Base-by-base conservation (phyloP, 805 yeast genomes). In the Yamadazyma olivae region DNA sequence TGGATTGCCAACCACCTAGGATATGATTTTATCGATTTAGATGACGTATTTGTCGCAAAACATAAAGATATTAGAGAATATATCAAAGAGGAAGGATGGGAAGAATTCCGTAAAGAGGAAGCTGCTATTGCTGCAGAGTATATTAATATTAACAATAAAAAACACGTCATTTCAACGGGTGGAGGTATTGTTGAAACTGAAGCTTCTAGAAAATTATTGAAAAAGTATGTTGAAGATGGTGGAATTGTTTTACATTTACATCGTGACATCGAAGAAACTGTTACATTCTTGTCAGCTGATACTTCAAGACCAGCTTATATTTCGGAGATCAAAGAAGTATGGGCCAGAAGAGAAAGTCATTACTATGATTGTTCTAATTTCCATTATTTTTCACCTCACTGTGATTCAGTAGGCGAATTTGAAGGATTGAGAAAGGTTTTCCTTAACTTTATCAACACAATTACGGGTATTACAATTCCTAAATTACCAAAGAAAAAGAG, bases 241-340 rank as follows among this genome's bases (percentile, higher is more conserved):
- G 95, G 96, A 26, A 73, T 85, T 45, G 98, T 93, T 9, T 68
- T 93, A 37, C 97, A 93, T 51, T 71, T 93, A 40, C 97, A 91
- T 58, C 81, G 99, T 46, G 85, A 86, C 50, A 74, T 91, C 43
- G 81, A 79, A 39, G 83, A 86, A 47, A 87, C 95, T 20, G 78
- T 89, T 26, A 67, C 71, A 7, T 88, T 86, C 58, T 72, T 93
- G 46, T 73, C 74, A 12, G 59, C 79, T 36, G 99, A 93, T 59
- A 78, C 84, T 32, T 71, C 89, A 0, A 75, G 99, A 55, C 99
- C 99, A 12, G 85, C 95, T 1, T 90, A 81, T 50, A 71, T 72
- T 9, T 86, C 79, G 48, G 96, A 89, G 51, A 81, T 89, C 49
- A 70, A 71, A 45, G 78, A 75, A 19, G 97, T 93, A 20, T 93